These are phyloP conservation scores for Quercus robur DNA, from an alignment of 306 rosid species.

Conservation along the genomic window DNA sequence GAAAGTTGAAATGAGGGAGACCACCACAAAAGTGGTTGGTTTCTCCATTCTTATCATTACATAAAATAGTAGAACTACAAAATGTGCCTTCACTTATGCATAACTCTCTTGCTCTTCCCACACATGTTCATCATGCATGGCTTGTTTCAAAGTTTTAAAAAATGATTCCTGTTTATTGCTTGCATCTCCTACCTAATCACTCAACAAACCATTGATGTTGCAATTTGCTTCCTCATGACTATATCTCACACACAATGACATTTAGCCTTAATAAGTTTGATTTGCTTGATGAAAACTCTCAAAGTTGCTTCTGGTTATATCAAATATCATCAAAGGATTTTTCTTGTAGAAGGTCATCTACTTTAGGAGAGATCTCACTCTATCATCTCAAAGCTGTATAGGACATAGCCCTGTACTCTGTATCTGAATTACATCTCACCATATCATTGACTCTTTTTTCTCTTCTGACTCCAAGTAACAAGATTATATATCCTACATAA, in stretches of 20 bases:
- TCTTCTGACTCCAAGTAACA: background rate
- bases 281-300: background rate
- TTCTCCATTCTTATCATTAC: too few relatives aligned
- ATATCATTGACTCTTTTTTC: background rate
- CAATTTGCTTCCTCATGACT: background rate
- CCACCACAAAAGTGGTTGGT: too few relatives aligned
- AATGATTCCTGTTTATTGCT: background rate
- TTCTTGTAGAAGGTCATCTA: background rate
- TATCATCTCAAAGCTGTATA: background rate
- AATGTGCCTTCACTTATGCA: background rate
- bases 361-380: background rate
- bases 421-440: background rate
- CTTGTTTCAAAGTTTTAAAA: background rate
- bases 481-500: background rate
- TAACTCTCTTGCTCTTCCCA: background rate
- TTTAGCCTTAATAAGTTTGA: background rate
- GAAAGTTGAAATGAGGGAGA: too few relatives aligned
- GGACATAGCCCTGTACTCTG: background rate
- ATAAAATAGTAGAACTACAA: too few relatives aligned
- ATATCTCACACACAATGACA: background rate
- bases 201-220: background rate
- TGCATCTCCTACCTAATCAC: background rate
- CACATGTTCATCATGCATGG: background rate
- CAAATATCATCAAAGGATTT: background rate
- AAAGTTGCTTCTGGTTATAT: background rate